Percentiles rank a stretch among this genome's conserved stretches.
These are phyloP conservation scores for Termitomyces sp. DNA, from an alignment of 768 basidiomycete genomes.

Conservation along the genomic window DNA sequence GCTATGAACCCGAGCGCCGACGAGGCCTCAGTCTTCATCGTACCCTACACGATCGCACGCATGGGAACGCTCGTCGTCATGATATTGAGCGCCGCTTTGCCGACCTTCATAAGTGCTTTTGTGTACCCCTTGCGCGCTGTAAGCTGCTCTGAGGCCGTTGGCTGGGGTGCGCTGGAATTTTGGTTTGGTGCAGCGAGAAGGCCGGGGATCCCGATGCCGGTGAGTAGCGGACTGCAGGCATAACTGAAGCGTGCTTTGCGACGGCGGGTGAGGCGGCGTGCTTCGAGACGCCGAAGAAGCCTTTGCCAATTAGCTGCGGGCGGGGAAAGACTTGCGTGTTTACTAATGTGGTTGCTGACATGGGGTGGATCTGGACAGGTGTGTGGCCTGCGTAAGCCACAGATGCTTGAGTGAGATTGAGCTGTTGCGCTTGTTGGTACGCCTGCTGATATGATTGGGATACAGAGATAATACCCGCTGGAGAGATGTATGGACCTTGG, in stretches of 20 bases:
- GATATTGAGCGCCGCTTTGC: conserved; percentile 10
- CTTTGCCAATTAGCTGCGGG: not conserved
- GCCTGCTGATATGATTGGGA: not conserved
- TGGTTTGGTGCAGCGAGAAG: not conserved
- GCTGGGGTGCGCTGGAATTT: not conserved
- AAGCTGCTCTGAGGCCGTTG: not conserved
- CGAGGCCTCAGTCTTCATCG: not conserved
- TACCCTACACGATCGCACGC: conserved; percentile 6
- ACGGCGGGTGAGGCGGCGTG: not conserved
- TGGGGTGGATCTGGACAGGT: not conserved
- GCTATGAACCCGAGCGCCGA: conserved; percentile 10
- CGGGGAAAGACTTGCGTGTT: not conserved
- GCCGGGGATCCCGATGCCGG: not conserved
- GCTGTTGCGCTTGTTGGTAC: not conserved
- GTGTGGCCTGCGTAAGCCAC: not conserved
- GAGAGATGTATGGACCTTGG: not conserved
- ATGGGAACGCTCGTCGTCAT: conserved; percentile 2
- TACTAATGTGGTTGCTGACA: not conserved
- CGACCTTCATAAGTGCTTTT: conserved; percentile 5
- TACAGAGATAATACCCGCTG: not conserved
- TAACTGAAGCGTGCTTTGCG: too few species aligned
- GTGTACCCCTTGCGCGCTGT: conserved; percentile 11
- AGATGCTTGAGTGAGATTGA: not conserved
- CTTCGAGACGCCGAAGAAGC: conserved; percentile 7
- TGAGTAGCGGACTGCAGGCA: not conserved